These are phyloP conservation scores for Fraxinus baroniana DNA, from an alignment of 305 asterid species.

Conservation along the genomic window DNA sequence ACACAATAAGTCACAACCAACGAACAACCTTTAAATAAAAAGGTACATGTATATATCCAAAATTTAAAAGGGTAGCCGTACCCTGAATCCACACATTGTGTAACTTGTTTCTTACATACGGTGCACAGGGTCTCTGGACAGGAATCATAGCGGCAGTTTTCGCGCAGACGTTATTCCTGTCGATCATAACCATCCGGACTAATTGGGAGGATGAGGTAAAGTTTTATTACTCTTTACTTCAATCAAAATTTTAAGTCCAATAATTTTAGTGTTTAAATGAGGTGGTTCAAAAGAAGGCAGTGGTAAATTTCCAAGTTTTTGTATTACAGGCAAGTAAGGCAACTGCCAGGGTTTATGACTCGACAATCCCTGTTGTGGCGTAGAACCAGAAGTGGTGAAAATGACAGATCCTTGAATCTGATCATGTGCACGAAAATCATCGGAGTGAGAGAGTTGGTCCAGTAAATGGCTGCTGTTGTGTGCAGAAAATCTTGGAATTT, in stretches of 20 bases:
- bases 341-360: slow-evolving; percentile 38
- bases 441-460: neutral
- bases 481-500: neutral
- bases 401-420: neutral
- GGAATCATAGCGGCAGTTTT: slow-evolving; percentile 49
- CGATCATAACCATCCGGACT: slow-evolving; percentile 44
- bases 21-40: neutral
- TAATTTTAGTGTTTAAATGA: neutral
- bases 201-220: slow-evolving; percentile 50
- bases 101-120: neutral
- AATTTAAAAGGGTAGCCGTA: no score
- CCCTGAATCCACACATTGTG: neutral
- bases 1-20: neutral
- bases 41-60: neutral
- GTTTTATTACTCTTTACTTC: neutral
- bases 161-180: slow-evolving; percentile 41
- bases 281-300: neutral
- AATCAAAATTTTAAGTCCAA: neutral
- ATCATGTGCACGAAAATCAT: neutral
- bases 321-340: slow-evolving; percentile 40
- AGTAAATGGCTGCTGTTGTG: slow-evolving; percentile 11
- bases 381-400: slow-evolving; percentile 15
- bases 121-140: slow-evolving; percentile 42
- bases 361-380: slow-evolving; percentile 37
- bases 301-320: neutral